Conservation (phyloP, 306 rosid genomes). For the Sphenostylis stenocarpa region DNA sequence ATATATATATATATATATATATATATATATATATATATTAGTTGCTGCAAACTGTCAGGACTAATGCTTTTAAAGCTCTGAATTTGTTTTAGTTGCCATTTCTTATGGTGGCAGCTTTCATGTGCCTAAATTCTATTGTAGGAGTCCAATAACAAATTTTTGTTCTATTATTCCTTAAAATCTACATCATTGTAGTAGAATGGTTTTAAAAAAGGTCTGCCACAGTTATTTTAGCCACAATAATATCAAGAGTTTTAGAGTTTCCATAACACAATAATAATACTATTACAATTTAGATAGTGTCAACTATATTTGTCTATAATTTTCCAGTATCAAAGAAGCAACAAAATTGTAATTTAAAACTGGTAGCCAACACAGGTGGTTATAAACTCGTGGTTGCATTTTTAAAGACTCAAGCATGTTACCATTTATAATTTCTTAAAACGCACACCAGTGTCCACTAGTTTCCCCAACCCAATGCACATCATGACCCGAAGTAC, state of each 20-base stretch:
- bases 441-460: background rate
- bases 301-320: background rate
- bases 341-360: background rate
- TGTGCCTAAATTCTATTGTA: background rate
- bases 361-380: background rate
- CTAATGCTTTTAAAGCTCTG: slow-evolving; percentile 25
- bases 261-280: background rate
- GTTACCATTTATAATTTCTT: slow-evolving; percentile 2
- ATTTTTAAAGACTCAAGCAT: background rate
- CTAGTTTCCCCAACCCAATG: background rate
- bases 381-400: background rate
- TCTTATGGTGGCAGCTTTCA: slow-evolving; percentile 18
- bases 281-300: background rate
- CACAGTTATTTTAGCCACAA: background rate
- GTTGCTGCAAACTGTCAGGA: slow-evolving; percentile 25
- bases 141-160: background rate
- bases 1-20: too few relatives aligned
- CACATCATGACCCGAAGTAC: background rate
- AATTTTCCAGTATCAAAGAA: background rate
- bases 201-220: background rate
- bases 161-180: background rate
- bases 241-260: background rate
- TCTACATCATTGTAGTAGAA: background rate
- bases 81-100: slow-evolving; percentile 26
- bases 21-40: background rate